phyloP scores from a whole-genome alignment of 1,139 yeast genomes.

The Magnusiomyces tetraspermus region DNA sequence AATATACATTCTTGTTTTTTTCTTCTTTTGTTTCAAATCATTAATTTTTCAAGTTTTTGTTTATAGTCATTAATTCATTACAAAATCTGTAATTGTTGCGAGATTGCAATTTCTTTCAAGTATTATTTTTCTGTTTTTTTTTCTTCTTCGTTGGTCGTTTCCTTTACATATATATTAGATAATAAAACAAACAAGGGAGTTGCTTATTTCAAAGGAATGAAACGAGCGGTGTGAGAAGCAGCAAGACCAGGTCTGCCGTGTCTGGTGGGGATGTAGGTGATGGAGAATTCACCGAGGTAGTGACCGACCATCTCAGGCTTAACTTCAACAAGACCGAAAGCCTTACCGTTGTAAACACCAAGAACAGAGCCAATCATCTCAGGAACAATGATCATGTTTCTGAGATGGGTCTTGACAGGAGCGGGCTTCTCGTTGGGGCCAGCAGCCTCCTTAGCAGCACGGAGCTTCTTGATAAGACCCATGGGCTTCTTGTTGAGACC shows the following conservation, averaged over 20 bases:
- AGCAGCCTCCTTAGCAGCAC: conserved; percentile 93
- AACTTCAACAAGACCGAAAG: conserved; percentile 97
- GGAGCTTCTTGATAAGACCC: conserved; percentile 96
- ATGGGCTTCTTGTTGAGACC: conserved; percentile 94
- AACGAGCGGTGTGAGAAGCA: conserved; percentile 62
- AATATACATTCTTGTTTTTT: too few relatives aligned
- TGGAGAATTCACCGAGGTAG: conserved; percentile 99
- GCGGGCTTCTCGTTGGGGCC: conserved; percentile 96
- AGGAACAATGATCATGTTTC: conserved; percentile 98
- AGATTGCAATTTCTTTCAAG: too few relatives aligned
- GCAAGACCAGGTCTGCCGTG: conserved; percentile 97
- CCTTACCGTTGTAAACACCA: conserved; percentile 99
- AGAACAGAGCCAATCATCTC: conserved; percentile 99
- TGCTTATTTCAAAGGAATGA: conserved; percentile 34
- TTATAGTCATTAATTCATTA: too few relatives aligned
- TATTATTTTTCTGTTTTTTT: not conserved
- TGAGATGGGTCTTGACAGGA: conserved; percentile 96
- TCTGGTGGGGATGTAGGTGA: conserved; percentile 98
- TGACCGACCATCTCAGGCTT: conserved; percentile 99
- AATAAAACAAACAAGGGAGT: conserved; percentile 7
- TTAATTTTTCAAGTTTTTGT: too few relatives aligned
- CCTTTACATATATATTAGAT: not conserved
- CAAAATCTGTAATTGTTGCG: too few relatives aligned
- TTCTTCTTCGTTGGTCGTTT: not conserved
- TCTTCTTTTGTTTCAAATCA: too few relatives aligned